Evolutionary conservation across 129 eudicot species (phyloP).

Genomic region (Deinandra increscens): DNA sequence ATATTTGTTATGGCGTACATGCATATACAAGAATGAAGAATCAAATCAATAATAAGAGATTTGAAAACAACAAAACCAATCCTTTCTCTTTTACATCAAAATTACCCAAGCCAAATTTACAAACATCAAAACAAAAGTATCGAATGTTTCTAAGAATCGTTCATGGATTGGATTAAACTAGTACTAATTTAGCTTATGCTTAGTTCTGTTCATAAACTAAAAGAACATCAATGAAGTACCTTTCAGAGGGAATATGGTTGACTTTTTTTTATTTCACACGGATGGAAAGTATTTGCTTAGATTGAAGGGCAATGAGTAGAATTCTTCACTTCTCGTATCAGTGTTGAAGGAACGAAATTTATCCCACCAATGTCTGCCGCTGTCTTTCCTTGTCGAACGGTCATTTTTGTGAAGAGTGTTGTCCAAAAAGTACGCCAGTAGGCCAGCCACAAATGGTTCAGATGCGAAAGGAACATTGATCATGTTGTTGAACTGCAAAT

Average conservation of each 20-base stretch:
- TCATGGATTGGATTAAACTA: conserved; percentile 12
- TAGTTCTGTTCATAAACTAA: conserved; percentile 15
- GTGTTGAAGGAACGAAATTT: conserved; percentile 47
- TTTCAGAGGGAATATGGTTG: background rate
- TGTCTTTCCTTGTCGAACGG: conserved; percentile 49
- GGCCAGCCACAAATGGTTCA: conserved; percentile 56
- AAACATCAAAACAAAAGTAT: conserved; percentile 23
- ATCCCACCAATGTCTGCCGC: conserved; percentile 71
- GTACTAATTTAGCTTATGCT: background rate
- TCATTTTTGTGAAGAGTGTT: conserved; percentile 51
- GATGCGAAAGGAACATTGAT: conserved; percentile 61
- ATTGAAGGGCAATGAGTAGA: conserved; percentile 57
- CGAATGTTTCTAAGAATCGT: conserved; percentile 14
- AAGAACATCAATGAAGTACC: conserved; percentile 14
- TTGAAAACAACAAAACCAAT: conserved; percentile 18
- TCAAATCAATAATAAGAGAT: background rate
- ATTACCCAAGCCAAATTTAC: conserved; percentile 24
- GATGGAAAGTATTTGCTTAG: conserved; percentile 72
- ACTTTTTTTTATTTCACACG: conserved; percentile 29
- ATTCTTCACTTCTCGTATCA: conserved; percentile 59
- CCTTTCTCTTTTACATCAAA: conserved; percentile 12
- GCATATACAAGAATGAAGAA: background rate
- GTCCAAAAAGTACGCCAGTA: conserved; percentile 55
- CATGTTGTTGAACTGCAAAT: conserved; percentile 59
- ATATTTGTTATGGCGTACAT: background rate